Evolutionary conservation across 768 basidiomycete genomes (phyloP), one percentile per base, ranked within the genome.

Genomic region (Phlebiopsis gigantea): DNA sequence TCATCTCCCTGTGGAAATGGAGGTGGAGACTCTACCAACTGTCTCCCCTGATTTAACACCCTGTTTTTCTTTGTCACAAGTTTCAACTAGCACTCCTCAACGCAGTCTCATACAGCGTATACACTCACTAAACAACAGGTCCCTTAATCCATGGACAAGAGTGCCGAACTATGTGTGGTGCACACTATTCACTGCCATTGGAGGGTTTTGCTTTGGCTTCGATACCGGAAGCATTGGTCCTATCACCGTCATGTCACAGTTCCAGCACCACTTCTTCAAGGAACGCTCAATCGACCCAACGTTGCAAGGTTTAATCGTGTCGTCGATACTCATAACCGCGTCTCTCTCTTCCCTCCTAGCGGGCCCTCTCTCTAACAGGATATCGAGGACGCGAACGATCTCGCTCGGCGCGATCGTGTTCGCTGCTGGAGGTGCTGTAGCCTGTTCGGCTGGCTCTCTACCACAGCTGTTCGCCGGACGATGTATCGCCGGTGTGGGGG

Each of bases 371-470:
- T 72, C 78, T 1, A 77, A 81, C 66, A 62, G 66, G 54, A 72
- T 80, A 28, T 77, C 77, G 29, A 73, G 78, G 52, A 80, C 75
- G 31, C 69, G 72, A 56, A 76, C 74, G 0, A 76, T 79, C 34
- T 65, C 77, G 19, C 61, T 73, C 9, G 78, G 80, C 9, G 72
- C 70, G 2, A 54, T 75, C 26, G 66, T 79, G 21, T 77, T 74
- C 55, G 68, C 74, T n/a, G 31, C 71, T 19, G 79, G 80, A 0
- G 71, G 71, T 34, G 71, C 68, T 22, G 63, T 80, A 14, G 74
- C 71, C 3, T 69, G 75, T 55, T 67, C 71, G 26, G 66, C 75
- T 4, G 62, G 60, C n/a, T 60, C 57, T 4, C 68, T 80, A 8
- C 60, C 68, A 14, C 63, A 73, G 56, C 66, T 82, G 29, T 69